Conservation (phyloP, 208 protist species). For the Trichomonas vaginalis region DNA sequence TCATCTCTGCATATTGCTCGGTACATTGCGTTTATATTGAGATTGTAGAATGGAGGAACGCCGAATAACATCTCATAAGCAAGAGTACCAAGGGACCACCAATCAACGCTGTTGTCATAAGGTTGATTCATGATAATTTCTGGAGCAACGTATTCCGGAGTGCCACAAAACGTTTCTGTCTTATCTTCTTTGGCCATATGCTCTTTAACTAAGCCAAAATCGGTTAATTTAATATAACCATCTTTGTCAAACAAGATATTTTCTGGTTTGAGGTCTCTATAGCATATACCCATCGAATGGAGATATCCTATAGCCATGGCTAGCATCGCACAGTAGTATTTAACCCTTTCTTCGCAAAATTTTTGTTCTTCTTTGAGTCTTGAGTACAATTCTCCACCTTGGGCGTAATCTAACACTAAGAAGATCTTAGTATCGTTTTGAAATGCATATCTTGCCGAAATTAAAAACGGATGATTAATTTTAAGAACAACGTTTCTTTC, state of each 20-base stretch:
- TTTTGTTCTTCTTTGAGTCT: slow-evolving; percentile 41
- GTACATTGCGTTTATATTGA: slow-evolving; percentile 45
- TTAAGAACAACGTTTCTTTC: slow-evolving; percentile 49
- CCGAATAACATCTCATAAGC: slow-evolving; percentile 54
- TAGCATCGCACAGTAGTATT: slow-evolving; percentile 29
- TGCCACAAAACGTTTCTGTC: slow-evolving; percentile 5
- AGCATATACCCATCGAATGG: slow-evolving; percentile 38
- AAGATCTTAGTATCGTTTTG: slow-evolving; percentile 47
- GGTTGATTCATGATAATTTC: slow-evolving; percentile 34
- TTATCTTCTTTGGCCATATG: neutral
- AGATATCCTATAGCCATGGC: slow-evolving; percentile 38
- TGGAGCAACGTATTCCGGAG: slow-evolving; percentile 26
- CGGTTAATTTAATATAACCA: slow-evolving; percentile 66
- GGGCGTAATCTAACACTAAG: slow-evolving; percentile 50
- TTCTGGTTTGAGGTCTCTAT: slow-evolving; percentile 50
- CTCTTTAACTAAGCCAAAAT: slow-evolving; percentile 60
- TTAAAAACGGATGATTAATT: slow-evolving; percentile 47
- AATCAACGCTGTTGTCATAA: slow-evolving; percentile 51
- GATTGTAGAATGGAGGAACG: neutral
- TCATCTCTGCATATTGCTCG: slow-evolving; percentile 40
- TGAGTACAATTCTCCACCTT: slow-evolving; percentile 50
- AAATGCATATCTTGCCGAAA: slow-evolving; percentile 52
- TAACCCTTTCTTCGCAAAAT: neutral
- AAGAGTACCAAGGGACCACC: slow-evolving; percentile 50
- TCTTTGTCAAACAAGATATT: slow-evolving; percentile 44